Evolutionary conservation across 208 protist species (phyloP).

Genomic region (Dictyostelium gargantuum): DNA sequence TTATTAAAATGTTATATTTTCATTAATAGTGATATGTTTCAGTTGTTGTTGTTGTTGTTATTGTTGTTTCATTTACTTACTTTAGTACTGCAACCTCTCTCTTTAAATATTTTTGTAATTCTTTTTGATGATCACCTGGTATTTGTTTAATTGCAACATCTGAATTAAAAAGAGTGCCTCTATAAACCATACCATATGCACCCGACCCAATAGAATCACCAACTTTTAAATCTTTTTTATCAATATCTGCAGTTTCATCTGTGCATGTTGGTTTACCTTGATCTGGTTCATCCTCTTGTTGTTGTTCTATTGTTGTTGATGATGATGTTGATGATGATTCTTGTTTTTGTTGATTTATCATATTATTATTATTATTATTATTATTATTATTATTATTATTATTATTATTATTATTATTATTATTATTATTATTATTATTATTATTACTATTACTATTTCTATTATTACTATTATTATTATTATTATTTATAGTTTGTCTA

Average conservation of each 20-base stretch:
- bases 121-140: conserved; percentile 11
- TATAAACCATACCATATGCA: conserved; percentile 47
- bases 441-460: not conserved
- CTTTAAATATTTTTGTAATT: conserved; percentile 58
- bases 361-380: not conserved
- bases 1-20: no score
- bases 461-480: no score
- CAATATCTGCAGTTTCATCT: conserved; percentile 46
- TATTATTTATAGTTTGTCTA: no score
- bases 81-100: conserved; percentile 58
- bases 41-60: no score
- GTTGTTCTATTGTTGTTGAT: no score
- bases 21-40: no score
- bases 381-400: not conserved
- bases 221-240: conserved; percentile 8
- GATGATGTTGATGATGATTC: no score
- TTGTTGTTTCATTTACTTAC: no score
- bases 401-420: no score
- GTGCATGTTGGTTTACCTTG: conserved; percentile 16
- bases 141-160: conserved; percentile 55
- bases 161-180: conserved; percentile 9
- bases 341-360: no score
- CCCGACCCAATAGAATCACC: conserved; percentile 30
- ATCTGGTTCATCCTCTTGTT: conserved; percentile 13
- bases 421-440: no score